Percentiles rank a stretch among this genome's conserved stretches.
phyloP scores from a whole-genome alignment of 1,284 basidiomycete genomes.

The Ustilago curta region DNA sequence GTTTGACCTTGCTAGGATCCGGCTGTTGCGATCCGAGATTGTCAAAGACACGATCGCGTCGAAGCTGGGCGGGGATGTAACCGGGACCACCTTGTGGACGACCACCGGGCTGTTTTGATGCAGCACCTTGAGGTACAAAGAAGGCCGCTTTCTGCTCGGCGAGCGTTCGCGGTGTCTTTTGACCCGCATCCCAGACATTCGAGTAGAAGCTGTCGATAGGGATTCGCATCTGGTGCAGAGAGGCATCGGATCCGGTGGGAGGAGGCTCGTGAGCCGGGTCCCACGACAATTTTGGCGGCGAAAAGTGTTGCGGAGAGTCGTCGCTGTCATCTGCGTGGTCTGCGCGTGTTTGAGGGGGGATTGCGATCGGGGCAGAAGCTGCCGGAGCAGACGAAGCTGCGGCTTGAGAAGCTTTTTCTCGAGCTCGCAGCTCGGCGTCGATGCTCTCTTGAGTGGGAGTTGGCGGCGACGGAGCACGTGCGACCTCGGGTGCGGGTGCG shows the following conservation, averaged over 20 bases:
- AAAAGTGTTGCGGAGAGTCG: conserved; percentile 41
- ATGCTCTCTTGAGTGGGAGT: conserved; percentile 42
- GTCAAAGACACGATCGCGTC: conserved; percentile 73
- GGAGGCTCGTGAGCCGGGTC: conserved; percentile 71
- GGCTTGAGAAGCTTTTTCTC: conserved; percentile 11
- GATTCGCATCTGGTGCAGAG: conserved; percentile 70
- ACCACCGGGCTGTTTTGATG: conserved; percentile 14
- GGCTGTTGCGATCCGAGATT: conserved; percentile 73
- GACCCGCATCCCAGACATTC: conserved; percentile 72
- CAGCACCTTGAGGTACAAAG: conserved; percentile 72
- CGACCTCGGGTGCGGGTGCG: conserved; percentile 72
- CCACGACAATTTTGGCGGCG: conserved; percentile 70
- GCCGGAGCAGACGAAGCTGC: conserved; percentile 5
- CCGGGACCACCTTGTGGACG: conserved; percentile 36
- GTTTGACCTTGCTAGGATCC: conserved; percentile 79
- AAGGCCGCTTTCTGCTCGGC: conserved; percentile 69
- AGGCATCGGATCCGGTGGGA: conserved; percentile 68
- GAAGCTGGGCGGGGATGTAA: conserved; percentile 74
- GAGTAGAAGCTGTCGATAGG: conserved; percentile 71
- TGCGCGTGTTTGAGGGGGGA: conserved; percentile 6
- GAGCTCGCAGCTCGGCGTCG: conserved; percentile 24
- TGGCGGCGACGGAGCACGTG: conserved; percentile 54
- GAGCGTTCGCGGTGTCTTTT: conserved; percentile 29
- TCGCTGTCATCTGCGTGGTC: conserved; percentile 17
- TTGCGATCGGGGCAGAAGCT: conserved; percentile 13